phyloP scores from a whole-genome alignment of 2,329 filamentous ascomycete species.

The Fusarium transvaalense region DNA sequence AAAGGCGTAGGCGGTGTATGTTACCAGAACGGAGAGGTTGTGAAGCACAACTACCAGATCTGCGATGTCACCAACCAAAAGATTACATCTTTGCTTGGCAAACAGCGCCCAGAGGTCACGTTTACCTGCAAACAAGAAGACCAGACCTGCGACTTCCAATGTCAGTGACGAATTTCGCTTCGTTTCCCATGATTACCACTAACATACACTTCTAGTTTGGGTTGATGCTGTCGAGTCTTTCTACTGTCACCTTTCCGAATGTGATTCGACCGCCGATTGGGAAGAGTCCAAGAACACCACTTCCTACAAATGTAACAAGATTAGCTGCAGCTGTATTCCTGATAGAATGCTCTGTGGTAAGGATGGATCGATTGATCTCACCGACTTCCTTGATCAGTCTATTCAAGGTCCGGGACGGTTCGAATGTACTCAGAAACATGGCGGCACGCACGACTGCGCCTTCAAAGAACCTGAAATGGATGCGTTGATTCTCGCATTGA shows the following conservation, averaged over 20 bases:
- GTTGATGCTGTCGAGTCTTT: constrained; percentile 94
- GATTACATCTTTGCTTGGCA: constrained; percentile 87
- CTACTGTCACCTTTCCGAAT: constrained; percentile 90
- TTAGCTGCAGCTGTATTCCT: constrained; percentile 88
- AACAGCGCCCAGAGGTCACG: constrained; percentile 90
- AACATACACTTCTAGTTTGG: constrained; percentile 75
- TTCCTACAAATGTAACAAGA: constrained; percentile 84
- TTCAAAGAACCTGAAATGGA: constrained; percentile 97
- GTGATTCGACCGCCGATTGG: constrained; percentile 77
- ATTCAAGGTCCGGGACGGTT: constrained; percentile 93
- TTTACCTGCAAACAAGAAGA: constrained; percentile 87
- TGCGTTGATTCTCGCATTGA: constrained; percentile 85
- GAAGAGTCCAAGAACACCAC: constrained; percentile 82
- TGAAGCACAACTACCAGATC: constrained; percentile 97
- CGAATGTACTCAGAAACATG: constrained; percentile 75
- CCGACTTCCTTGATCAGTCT: constrained; percentile 83
- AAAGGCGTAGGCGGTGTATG: constrained; percentile 86
- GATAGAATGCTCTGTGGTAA: constrained; percentile 95
- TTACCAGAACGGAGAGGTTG: constrained; percentile 89
- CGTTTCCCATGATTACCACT: background rate
- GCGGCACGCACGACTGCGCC: constrained; percentile 74
- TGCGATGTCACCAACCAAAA: constrained; percentile 97
- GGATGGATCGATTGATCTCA: constrained; percentile 89
- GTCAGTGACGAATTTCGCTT: constrained; percentile 61
- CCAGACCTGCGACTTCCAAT: constrained; percentile 92